Evolutionary conservation across 495 filamentous ascomycete genomes (phyloP).

Genomic region (Entonaema liquescens): DNA sequence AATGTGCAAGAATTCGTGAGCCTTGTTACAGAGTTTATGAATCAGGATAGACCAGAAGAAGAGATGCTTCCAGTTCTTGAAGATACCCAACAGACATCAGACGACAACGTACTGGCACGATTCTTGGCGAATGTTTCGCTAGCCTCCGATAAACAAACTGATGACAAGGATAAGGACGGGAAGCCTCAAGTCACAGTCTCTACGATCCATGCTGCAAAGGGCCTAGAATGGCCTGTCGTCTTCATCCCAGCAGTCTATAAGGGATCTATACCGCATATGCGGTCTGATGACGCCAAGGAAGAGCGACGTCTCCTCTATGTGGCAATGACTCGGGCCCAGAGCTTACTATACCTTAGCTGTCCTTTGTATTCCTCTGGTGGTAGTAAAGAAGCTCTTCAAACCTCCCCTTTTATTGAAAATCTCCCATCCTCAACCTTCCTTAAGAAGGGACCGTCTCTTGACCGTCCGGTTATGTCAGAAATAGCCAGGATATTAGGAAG

Average conservation of each 20-base stretch:
- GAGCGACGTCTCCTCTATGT: constrained; percentile 93
- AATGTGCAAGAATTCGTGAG: constrained; percentile 89
- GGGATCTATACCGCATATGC: constrained; percentile 92
- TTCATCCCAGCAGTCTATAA: constrained; percentile 93
- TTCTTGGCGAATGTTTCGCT: constrained; percentile 93
- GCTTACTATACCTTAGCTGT: constrained; percentile 88
- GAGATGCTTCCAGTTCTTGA: constrained; percentile 81
- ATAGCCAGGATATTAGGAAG: constrained; percentile 54
- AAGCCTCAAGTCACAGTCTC: constrained; percentile 85
- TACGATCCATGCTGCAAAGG: constrained; percentile 97
- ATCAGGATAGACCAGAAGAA: constrained; percentile 61
- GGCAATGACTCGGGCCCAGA: constrained; percentile 95
- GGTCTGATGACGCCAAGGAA: constrained; percentile 89
- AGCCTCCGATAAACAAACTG: constrained; percentile 75
- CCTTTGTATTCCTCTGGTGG: constrained; percentile 59
- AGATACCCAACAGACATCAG: constrained; percentile 73
- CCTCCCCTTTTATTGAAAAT: constrained; percentile 53
- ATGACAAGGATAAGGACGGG: constrained; percentile 63
- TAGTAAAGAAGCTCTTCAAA: constrained; percentile 45
- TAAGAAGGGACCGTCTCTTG: constrained; percentile 55
- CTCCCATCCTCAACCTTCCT: constrained; percentile 49
- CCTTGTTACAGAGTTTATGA: constrained; percentile 76
- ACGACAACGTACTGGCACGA: constrained; percentile 73
- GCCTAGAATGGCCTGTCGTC: constrained; percentile 96
- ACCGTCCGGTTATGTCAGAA: constrained; percentile 51